Evolutionary conservation across 345 rosid genomes (phyloP), one percentile per base, ranked within the genome.

Genomic region (Toxicodendron radicans): DNA sequence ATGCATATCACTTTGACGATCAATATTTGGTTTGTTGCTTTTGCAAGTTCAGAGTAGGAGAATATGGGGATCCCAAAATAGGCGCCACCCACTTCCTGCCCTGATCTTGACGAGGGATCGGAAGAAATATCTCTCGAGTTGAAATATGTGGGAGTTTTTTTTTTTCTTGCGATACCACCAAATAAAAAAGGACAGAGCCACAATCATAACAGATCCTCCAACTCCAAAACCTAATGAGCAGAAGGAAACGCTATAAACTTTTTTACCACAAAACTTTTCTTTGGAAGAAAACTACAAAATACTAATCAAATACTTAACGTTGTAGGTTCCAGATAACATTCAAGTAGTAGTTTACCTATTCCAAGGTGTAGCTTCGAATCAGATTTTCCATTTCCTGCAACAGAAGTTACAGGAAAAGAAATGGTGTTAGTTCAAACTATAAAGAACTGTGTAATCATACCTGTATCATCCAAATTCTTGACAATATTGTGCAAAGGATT

Each of bases 1-100:
- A n/a, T n/a, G n/a, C n/a, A n/a, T n/a, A n/a, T n/a, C n/a, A n/a
- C n/a, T n/a, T n/a, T n/a, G n/a, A n/a, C n/a, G n/a, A n/a, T n/a
- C n/a, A n/a, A n/a, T n/a, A n/a, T n/a, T n/a, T n/a, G n/a, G 66
- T 82, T 64, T 27, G 97, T 89, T 10, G 92, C 91, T 81, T 85
- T 76, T 74, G 85, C 85, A 64, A 91, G 97, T 75, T 91, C 94
- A 14, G 43, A n/a, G 2, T 80, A 81, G 30, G 90, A 79, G 90
- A 89, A 89, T 72, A 87, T 76, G 32, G 86, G 88, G 58, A 86
- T 83, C 56, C 86, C 75, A 43, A 84, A 85, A 74, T 75, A 81
- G 69, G 71, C 48, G 17, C 73, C 61, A 49, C 79, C 75, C n/a
- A 58, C 78, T 77, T 81, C 90, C 27, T 72, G 53, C 12, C 85